These are phyloP conservation scores for Carex kokanica DNA, from an alignment of 176 grass and related monocot species.

Conservation along the genomic window DNA sequence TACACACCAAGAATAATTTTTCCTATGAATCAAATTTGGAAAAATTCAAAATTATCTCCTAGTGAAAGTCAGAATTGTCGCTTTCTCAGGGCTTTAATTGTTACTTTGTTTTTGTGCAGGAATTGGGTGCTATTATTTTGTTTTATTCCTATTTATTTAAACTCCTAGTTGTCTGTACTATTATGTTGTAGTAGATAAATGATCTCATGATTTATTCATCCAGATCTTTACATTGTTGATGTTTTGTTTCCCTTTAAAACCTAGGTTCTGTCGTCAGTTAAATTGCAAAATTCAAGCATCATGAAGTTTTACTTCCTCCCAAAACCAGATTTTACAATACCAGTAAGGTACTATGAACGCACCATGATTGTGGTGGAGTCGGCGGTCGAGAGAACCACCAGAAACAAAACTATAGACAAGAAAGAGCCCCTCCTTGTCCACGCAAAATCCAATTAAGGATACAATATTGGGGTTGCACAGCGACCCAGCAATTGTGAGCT, in stretches of 20 bases:
- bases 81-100: neutral
- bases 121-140: neutral
- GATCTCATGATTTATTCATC: neutral
- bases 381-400: conserved; percentile 43
- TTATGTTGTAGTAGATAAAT: neutral
- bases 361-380: conserved; percentile 31
- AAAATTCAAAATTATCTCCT: neutral
- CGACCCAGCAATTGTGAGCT: conserved; percentile 41
- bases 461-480: conserved; percentile 36
- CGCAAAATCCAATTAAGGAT: conserved; percentile 43
- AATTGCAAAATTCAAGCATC: neutral
- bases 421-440: conserved; percentile 46
- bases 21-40: neutral
- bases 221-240: neutral
- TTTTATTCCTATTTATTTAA: neutral
- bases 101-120: neutral
- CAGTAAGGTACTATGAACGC: neutral
- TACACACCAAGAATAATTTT: neutral
- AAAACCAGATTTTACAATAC: neutral
- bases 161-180: neutral
- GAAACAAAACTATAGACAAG: conserved; percentile 49
- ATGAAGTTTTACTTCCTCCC: neutral
- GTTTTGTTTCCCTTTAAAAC: neutral
- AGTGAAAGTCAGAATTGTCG: neutral
- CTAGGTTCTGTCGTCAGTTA: neutral